Base-by-base conservation (phyloP, 345 rosid species). In the Lepidium didymum region DNA sequence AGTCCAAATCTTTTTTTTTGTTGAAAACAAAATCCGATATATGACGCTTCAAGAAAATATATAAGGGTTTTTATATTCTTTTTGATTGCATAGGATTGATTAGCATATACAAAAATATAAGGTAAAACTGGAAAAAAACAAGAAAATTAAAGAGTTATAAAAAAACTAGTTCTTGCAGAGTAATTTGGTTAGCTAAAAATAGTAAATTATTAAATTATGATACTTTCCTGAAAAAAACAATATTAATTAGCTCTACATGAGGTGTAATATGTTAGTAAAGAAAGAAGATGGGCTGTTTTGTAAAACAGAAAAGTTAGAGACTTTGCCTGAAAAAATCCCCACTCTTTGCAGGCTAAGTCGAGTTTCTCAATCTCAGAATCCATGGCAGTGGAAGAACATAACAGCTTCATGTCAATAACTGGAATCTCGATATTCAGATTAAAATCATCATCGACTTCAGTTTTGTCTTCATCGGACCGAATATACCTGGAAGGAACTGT, bases 291-390 rank as follows among this genome's bases (percentile, higher is more conserved):
- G 46, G 27, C 8, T 41, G 6, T 43, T 43, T 16, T 25, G 14
- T 7, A 53, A 16, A 18, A 18, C 6, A 16, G 31, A 16, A 0
- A 16, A 12, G 25, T 21, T 25, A 3, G 15, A 10, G 19, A n/a
- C 10, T 43, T 34, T 70, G 83, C 87, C 89, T 83, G 86, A 63
- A 84, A 85, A 76, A 90, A 86, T 34, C 87, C 94, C 88, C 87
- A 82, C 8, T 81, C 70, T 68, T 64, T 81, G 69, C 93, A 85
- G 21, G 91, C 87, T 8, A 23, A 56, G 60, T 85, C 83, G 40
- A 84, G 80, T 18, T 79, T 80, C 12, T 62, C 51, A 37, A 79
- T 38, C 68, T 74, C 78, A 11, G 74, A 60, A 8, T 65, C 68
- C 41, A 62, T 40, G 45, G 29, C 0, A 29, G 45, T 34, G 10